Evolutionary conservation across 2,329 filamentous ascomycete genomes (phyloP).

Genomic region (Verticillium zaregamsianum): DNA sequence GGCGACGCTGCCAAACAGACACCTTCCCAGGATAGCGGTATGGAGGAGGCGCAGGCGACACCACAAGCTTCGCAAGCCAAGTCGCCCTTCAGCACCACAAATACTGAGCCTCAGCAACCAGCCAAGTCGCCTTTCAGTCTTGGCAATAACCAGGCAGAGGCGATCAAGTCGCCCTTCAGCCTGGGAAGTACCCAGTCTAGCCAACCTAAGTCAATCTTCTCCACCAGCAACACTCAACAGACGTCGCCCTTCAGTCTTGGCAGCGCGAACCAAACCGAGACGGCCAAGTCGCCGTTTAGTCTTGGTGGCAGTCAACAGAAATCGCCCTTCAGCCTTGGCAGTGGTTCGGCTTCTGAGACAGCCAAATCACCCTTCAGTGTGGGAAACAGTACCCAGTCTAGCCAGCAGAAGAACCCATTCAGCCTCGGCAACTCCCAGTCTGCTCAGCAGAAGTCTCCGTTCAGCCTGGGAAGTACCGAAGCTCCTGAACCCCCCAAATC

Average conservation of each 20-base stretch:
- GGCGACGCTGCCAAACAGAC: constrained; percentile 38
- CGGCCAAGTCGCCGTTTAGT: constrained; percentile 5
- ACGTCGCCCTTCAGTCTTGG: neutral
- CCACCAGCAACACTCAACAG: neutral
- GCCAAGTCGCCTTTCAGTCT: neutral
- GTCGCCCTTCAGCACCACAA: constrained; percentile 12
- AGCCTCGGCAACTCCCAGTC: neutral
- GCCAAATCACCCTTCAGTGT: constrained; percentile 22
- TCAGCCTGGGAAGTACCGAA: neutral
- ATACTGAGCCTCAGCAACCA: neutral
- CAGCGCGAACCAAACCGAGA: neutral
- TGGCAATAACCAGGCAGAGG: neutral
- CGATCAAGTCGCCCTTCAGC: neutral
- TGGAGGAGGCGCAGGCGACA: constrained; percentile 34
- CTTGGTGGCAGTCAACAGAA: neutral
- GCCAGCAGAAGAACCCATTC: neutral
- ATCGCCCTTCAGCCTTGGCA: neutral
- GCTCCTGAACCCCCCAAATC: constrained; percentile 28
- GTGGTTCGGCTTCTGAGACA: constrained; percentile 16
- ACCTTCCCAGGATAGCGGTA: constrained; percentile 46
- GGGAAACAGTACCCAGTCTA: neutral
- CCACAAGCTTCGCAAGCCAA: constrained; percentile 31
- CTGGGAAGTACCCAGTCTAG: neutral
- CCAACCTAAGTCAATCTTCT: constrained; percentile 2
- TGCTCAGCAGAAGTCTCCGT: neutral